A percentile compares a stretch with the other conserved stretches of the same genome.
Evolutionary conservation across 2,329 filamentous ascomycete genomes (phyloP).

Genomic region (Diaporthe aspalathi): DNA sequence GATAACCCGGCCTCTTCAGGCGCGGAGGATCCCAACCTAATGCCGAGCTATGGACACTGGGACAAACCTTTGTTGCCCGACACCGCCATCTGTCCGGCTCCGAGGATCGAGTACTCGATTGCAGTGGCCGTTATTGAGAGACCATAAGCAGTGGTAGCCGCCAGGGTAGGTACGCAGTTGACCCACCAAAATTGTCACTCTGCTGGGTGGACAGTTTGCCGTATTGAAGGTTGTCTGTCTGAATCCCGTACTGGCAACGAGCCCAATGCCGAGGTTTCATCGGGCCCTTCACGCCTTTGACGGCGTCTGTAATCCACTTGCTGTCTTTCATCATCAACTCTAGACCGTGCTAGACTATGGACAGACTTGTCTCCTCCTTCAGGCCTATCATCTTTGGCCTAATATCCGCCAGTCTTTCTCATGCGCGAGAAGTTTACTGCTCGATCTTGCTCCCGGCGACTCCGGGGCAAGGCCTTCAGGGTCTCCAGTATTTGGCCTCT

Average conservation of each 20-base stretch:
- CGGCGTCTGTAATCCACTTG: neutral
- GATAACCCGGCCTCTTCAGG: neutral
- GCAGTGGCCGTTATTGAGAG: neutral
- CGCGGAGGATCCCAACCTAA: slow-evolving; percentile 1
- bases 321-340: neutral
- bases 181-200: neutral
- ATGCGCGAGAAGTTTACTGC: neutral
- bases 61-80: neutral
- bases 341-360: neutral
- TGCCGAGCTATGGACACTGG: slow-evolving; percentile 1
- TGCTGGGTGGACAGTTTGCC: neutral
- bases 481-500: neutral
- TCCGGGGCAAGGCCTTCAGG: slow-evolving; percentile 1
- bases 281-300: neutral
- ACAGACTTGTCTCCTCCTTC: neutral
- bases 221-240: neutral
- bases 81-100: neutral
- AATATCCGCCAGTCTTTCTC: neutral
- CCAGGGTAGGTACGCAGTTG: neutral
- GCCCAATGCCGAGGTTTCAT: neutral
- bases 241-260: neutral
- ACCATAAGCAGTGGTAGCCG: neutral
- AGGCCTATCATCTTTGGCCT: neutral
- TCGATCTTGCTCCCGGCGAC: neutral
- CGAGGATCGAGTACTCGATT: neutral